Conservation (phyloP, 352 stramenopile genomes). For the Pythium guiyangense region DNA sequence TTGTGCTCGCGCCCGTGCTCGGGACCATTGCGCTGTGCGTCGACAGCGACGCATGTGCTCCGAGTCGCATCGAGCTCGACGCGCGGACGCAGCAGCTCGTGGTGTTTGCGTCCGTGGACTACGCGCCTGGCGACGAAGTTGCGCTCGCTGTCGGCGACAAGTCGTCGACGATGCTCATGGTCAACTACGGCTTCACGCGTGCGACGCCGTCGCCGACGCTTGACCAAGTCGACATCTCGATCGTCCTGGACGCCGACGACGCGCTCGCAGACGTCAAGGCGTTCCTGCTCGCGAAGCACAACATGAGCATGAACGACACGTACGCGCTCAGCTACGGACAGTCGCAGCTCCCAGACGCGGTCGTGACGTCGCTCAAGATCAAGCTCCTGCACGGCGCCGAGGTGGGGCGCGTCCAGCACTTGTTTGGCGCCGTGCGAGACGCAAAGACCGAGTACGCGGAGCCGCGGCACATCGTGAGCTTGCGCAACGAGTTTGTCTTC, state of each 20-base stretch:
- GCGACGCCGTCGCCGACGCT: conserved; percentile 13
- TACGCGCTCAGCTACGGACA: conserved; percentile 28
- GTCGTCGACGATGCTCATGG: conserved; percentile 37
- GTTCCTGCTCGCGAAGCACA: conserved; percentile 30
- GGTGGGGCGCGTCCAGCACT: conserved; percentile 23
- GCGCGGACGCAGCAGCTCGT: conserved; percentile 18
- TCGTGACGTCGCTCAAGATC: conserved; percentile 36
- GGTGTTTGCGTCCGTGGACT: conserved; percentile 27
- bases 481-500: conserved; percentile 47
- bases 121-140: conserved; percentile 26
- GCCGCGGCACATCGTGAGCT: conserved; percentile 24
- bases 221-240: conserved; percentile 43
- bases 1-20: conserved; percentile 36
- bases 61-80: conserved; percentile 24
- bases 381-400: conserved; percentile 36
- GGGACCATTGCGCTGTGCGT: conserved; percentile 35
- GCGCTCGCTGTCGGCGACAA: conserved; percentile 25
- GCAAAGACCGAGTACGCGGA: conserved; percentile 1
- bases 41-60: conserved; percentile 21
- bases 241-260: conserved; percentile 34
- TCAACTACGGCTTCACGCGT: conserved; percentile 39
- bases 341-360: conserved; percentile 9
- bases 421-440: conserved; percentile 13
- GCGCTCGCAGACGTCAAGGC: conserved; percentile 28
- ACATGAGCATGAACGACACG: conserved; percentile 36